phyloP scores from a whole-genome alignment of 768 basidiomycete genomes.

The Termitomyces sp. region DNA sequence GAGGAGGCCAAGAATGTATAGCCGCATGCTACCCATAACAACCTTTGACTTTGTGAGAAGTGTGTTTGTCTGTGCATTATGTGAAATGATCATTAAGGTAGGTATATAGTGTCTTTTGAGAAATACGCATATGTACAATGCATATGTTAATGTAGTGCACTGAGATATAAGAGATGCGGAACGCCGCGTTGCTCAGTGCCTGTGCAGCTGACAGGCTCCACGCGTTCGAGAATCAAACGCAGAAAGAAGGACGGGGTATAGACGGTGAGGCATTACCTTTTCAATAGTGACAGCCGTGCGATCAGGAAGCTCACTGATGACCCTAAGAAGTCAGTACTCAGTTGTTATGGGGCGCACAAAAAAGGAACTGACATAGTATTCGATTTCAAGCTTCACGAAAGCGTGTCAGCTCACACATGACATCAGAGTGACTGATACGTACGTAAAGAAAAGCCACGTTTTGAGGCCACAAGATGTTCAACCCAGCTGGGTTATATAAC shows the following conservation, averaged over 20 bases:
- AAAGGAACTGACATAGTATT: conserved; percentile 73
- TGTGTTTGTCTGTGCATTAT: not conserved
- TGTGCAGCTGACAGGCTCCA: conserved; percentile 5
- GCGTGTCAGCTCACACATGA: conserved; percentile 9
- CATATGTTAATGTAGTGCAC: not conserved
- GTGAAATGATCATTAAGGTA: not conserved
- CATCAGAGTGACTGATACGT: conserved; percentile 31
- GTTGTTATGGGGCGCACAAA: not conserved
- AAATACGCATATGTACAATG: not conserved
- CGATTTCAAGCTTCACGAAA: conserved; percentile 76
- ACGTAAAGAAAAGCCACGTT: conserved; percentile 90
- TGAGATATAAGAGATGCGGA: not conserved
- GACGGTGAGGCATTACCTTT: not conserved
- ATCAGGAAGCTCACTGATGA: conserved; percentile 16
- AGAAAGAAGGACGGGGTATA: conserved; percentile 1
- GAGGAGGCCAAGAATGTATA: not conserved
- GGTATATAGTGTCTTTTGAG: not conserved
- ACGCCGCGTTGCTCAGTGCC: not conserved
- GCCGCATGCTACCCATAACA: not conserved
- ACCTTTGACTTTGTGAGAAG: not conserved
- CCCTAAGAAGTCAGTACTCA: conserved; percentile 4
- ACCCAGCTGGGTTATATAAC: conserved; percentile 79
- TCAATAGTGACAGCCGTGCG: conserved; percentile 1
- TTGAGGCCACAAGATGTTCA: conserved; percentile 84
- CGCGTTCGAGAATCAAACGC: conserved; percentile 3